phyloP scores from a whole-genome alignment of 305 asterid genomes.

The Fraxinus albicans region DNA sequence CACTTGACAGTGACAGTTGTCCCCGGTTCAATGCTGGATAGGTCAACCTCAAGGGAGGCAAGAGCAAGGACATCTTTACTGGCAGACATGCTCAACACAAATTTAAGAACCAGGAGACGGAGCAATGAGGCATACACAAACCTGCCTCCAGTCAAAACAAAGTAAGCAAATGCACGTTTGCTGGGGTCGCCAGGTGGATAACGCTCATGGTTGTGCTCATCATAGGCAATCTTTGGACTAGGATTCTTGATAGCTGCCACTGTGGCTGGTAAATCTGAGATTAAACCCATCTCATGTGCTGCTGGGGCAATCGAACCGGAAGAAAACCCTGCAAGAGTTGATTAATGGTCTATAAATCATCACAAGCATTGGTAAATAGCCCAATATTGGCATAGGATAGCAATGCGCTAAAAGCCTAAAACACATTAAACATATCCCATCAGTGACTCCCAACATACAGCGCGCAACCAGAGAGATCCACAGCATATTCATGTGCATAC shows the following conservation, averaged over 20 bases:
- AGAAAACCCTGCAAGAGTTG: constrained; percentile 43
- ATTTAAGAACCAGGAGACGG: constrained; percentile 45
- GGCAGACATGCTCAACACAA: constrained; percentile 48
- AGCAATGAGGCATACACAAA: constrained; percentile 43
- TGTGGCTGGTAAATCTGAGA: constrained; percentile 51
- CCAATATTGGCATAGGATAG: background rate
- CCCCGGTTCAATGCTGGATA: constrained; percentile 77
- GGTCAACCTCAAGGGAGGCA: constrained; percentile 83
- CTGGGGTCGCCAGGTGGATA: constrained; percentile 46
- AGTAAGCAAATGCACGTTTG: constrained; percentile 47
- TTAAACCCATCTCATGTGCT: constrained; percentile 30
- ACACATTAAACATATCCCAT: background rate
- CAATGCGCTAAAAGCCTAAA: background rate
- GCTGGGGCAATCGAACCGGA: constrained; percentile 44
- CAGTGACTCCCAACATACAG: background rate
- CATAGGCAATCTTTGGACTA: constrained; percentile 39
- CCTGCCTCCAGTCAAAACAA: constrained; percentile 47
- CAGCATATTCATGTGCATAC: background rate
- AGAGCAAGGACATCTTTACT: constrained; percentile 49
- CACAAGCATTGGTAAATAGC: background rate
- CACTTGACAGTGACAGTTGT: constrained; percentile 81
- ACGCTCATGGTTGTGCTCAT: constrained; percentile 41
- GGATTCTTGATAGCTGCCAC: constrained; percentile 44
- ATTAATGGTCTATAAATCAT: constrained; percentile 7
- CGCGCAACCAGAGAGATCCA: background rate